Base-by-base conservation (phyloP, 495 filamentous ascomycete genomes). In the Talaromyces nanjingensis region DNA sequence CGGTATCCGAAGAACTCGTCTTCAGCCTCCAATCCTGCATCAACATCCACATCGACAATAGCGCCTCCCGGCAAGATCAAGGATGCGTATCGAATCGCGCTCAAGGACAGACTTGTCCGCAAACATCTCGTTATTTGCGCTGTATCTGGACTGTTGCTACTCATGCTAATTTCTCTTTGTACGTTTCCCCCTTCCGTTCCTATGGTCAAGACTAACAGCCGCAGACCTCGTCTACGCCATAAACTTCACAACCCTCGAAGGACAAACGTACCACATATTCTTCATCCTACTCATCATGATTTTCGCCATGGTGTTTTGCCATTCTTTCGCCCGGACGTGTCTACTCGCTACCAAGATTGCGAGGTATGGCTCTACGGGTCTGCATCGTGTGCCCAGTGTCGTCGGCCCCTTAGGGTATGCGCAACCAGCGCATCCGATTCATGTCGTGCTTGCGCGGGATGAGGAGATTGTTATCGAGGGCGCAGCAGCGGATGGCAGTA, bases 271-370 rank as follows among this genome's bases (percentile, higher is more conserved):
- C 66, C 89, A 91, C 62, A 83, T 92, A 55, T 76, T 92, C 56
- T 81, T 93, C 63, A 87, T 94, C 59, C 78, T 96, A 55, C 79
- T 91, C 69, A 87, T 93, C 66, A 67, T 93, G 58, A 72, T 87
- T 47, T 80, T 86, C 61, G 87, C 87, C 4, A 86, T 96, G 68
- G 82, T 93, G 72, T 93, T 93, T 77, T 88, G 84, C 67, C 89
- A 96, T 76, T 83, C 86, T 27, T 74, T 93, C 7, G 84, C 91
- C 61, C 84, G 88, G 12, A 81, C 93, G 22, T 88, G 84, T 74
- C 85, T 93, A 79, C 71, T 86, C 39, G 70, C 83, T 31, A 70
- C 83, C 60, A 80, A 71, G 61, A 69, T 74, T 33, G 71, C 72
- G 18, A 70, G 68, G 42, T 79, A 47, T 76, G 59, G 33, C 29